A percentile compares a stretch with the other conserved stretches of the same genome.
phyloP scores from a whole-genome alignment of 2,329 filamentous ascomycete genomes.

The Fusarium guadeloupense region DNA sequence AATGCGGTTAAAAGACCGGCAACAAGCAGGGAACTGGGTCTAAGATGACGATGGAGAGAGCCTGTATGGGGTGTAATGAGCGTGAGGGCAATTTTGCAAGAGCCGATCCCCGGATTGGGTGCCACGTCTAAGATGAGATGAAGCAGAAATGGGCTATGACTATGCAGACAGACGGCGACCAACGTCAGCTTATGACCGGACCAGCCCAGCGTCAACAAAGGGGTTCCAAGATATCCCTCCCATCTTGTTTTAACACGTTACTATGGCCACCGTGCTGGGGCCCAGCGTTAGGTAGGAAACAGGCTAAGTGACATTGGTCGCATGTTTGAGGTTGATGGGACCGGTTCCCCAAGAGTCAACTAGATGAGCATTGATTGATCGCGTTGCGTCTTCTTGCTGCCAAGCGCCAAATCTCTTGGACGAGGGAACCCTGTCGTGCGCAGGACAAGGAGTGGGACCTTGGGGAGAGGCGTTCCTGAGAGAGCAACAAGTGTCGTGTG shows the following conservation, averaged over 20 bases:
- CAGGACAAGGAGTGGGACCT: slow-evolving; percentile 25
- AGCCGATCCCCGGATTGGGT: slow-evolving; percentile 35
- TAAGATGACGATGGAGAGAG: slow-evolving; percentile 31
- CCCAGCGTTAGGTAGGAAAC: slow-evolving; percentile 17
- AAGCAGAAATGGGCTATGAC: slow-evolving; percentile 16
- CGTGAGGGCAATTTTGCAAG: slow-evolving; percentile 37
- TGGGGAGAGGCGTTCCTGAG: slow-evolving; percentile 15
- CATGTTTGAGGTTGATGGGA: slow-evolving; percentile 65
- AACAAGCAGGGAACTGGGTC: slow-evolving; percentile 38
- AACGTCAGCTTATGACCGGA: slow-evolving; percentile 24
- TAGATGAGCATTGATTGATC: slow-evolving; percentile 22
- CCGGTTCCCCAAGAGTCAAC: slow-evolving; percentile 38
- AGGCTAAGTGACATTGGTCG: slow-evolving; percentile 37
- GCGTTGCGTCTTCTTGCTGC: slow-evolving; percentile 1
- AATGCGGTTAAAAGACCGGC: slow-evolving; percentile 40
- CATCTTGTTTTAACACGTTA: slow-evolving; percentile 4
- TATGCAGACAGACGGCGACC: slow-evolving; percentile 10
- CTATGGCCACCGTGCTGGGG: not conserved
- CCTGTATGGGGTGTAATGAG: slow-evolving; percentile 37
- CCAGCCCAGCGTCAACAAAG: slow-evolving; percentile 12
- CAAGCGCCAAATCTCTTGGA: slow-evolving; percentile 17
- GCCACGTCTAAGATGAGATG: slow-evolving; percentile 12
- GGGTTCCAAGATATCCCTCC: not conserved
- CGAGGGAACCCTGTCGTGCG: slow-evolving; percentile 31
- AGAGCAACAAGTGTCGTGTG: slow-evolving; percentile 30